Base-by-base conservation (phyloP, 2,329 filamentous ascomycete species). In the Aureobasidium sp. region DNA sequence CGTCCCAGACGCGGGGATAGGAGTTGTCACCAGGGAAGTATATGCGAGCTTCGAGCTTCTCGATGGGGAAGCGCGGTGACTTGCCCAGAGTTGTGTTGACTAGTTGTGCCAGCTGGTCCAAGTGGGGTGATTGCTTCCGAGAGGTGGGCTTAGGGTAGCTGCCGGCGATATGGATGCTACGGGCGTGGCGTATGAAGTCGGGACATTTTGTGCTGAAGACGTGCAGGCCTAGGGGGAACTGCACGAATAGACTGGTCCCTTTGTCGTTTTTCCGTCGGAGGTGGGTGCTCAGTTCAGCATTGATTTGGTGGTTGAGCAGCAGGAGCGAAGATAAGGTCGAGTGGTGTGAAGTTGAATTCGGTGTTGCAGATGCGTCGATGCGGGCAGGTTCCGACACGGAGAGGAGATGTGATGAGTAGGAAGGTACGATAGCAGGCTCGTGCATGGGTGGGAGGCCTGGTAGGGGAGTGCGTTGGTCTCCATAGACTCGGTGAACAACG, bases 161-260 rank as follows among this genome's bases (percentile, higher is more conserved):
- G 38, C 80, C 80, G 16, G 77, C 77, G 15, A 83, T 73, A 67
- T 81, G 78, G 15, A 83, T 71, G 64, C 74, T 78, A 42, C 74
- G 74, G 18, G 78, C 78, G 60, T 80, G 80, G n/a, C 72, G 73
- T 13, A 81, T 71, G 11, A 82, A 74, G 42, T 75, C 74, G 5
- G 80, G 80, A 48, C 79, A 79, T 18, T 75, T 66, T 33, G 69
- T 74, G 66, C 77, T 77, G 74, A 81, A 53, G 64, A 80, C 66
- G 70, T 82, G 59, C 69, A 84, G 70, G 56, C 81, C 77, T 55
- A 79, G 69, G 0, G 81, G 78, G 68, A 81, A 80, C 11, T 75
- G 71, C 56, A 83, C 69, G 69, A 79, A 79, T 25, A 82, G 71
- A 61, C 82, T 80, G 62, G 81, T 74, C 40, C 65, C 72, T 67